These are phyloP conservation scores for Botryococcus braunii DNA, from an alignment of 163 green algal genomes.

Conservation along the genomic window DNA sequence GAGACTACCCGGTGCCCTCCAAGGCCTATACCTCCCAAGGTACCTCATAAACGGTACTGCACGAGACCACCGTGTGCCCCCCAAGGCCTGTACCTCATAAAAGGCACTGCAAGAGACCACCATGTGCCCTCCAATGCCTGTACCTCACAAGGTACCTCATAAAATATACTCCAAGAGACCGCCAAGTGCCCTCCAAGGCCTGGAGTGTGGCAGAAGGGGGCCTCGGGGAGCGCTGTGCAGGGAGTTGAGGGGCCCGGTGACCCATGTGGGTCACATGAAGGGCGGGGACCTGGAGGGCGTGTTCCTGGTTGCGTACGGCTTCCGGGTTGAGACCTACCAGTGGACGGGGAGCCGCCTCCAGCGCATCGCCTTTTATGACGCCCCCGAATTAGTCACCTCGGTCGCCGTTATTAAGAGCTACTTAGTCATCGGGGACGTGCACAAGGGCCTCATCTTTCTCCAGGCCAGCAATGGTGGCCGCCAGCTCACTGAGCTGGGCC, in stretches of 20 bases:
- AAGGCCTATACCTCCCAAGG: no score
- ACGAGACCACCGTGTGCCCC: no score
- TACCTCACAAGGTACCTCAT: no score
- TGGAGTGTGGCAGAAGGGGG: no score
- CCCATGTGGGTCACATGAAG: conserved; percentile 10
- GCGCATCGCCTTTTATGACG: conserved; percentile 69
- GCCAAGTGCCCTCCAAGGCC: no score
- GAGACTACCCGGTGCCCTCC: no score
- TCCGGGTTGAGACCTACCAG: conserved; percentile 62
- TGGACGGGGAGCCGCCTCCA: conserved; percentile 21
- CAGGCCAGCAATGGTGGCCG: conserved; percentile 2
- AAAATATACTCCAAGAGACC: no score
- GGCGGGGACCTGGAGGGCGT: conserved; percentile 45
- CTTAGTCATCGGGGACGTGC: conserved; percentile 63
- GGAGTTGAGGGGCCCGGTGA: conserved; percentile 16
- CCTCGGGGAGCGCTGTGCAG: no score
- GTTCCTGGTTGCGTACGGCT: conserved; percentile 66
- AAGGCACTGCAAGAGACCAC: no score
- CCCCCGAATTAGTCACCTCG: conserved; percentile 46
- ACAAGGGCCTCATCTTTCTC: conserved; percentile 70
- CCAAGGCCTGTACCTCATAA: no score
- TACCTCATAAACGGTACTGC: no score
- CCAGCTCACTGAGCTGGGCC: conserved; percentile 13
- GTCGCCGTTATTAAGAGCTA: conserved; percentile 80
- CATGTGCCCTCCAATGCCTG: no score